phyloP scores from a whole-genome alignment of 208 protist species.

The Acanthamoeba castellanii region DNA sequence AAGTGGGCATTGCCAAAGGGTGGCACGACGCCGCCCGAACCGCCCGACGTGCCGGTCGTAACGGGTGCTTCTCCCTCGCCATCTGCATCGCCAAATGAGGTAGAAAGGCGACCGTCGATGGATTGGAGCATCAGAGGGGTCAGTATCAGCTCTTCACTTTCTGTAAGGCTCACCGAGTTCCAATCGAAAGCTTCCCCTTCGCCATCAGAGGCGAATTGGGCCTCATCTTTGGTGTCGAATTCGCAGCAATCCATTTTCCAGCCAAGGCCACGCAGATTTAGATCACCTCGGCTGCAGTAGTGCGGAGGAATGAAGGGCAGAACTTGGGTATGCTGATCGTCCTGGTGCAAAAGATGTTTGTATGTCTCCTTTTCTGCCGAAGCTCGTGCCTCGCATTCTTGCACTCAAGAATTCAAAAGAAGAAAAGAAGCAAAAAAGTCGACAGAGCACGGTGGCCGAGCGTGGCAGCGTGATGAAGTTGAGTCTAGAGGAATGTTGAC shows the following conservation, averaged over 20 bases:
- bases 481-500: neutral
- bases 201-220: neutral
- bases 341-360: too few species aligned
- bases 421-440: too few species aligned
- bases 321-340: too few species aligned
- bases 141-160: neutral
- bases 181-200: neutral
- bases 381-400: too few species aligned
- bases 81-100: neutral
- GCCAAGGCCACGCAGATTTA: too few species aligned
- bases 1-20: conserved; percentile 6
- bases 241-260: neutral
- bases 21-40: neutral
- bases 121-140: neutral
- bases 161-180: too few species aligned
- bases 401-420: too few species aligned
- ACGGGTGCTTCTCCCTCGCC: neutral
- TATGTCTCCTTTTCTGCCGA: too few species aligned
- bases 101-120: neutral
- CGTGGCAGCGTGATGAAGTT: too few species aligned
- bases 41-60: neutral
- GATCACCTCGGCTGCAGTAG: neutral
- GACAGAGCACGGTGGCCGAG: too few species aligned
- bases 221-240: neutral
- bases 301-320: neutral